Base-by-base conservation (phyloP, 805 yeast species). In the Ogataea trehaloabstinens region DNA sequence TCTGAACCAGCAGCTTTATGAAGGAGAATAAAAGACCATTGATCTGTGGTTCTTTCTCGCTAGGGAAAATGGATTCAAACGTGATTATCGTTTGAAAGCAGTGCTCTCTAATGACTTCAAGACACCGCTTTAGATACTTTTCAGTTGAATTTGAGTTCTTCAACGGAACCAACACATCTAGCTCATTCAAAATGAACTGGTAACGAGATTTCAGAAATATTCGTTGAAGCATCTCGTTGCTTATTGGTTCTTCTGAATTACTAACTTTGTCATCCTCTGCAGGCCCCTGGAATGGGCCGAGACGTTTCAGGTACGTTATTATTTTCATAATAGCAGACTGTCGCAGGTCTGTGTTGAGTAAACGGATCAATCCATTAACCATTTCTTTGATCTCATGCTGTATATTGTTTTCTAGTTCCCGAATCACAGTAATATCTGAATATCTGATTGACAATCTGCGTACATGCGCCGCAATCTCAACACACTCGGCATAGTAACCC, bases 401-500 rank as follows among this genome's bases (percentile, higher is more conserved):
- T 28, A 86, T 73, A 38, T 74, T 78, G 0, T 41, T 31, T 39
- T 74, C 76, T 7, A 79, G 74, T 28, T 68, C 63, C 15, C 61
- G 66, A 24, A 87, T 73, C 1, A 84, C 53, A 1, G 64, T 58
- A 6, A 82, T 61, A 30, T 73, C 73, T 6, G 89, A 86, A 58
- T 82, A 90, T 42, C 95, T 70, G 13, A 80, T 76, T 0, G 73
- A 67, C 18, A 93, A 66, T 38, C 95, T 71, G 45, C 82, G 74
- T 1, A 85, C 79, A 52, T 85, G 80, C 21, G 84, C 74, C 10
- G 89, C 83, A 11, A 91, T 75, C 57, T 91, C 95, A 24, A 91
- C 73, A 7, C 96, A 89, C 53, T 89, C 95, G 24, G 88, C 84
- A 56, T 90, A 93, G 53, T 85, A 85, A 0, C 96, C 96, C 33